Base-by-base conservation (phyloP, 2,329 filamentous ascomycete species). In the Botrytis paeoniae region DNA sequence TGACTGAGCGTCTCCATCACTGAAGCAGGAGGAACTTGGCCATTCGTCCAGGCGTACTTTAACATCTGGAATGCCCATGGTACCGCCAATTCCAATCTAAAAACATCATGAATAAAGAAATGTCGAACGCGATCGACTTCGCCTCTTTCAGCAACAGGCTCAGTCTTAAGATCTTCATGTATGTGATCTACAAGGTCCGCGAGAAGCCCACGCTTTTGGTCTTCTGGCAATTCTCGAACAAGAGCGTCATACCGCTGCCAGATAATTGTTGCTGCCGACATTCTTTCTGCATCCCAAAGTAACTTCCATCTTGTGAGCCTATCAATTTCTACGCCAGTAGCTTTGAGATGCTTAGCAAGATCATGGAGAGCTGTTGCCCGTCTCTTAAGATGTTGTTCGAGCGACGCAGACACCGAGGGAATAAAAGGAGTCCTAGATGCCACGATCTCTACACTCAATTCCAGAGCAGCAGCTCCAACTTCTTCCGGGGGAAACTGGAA, bases 241-340 rank as follows among this genome's bases (percentile, higher is more conserved):
- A 91, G 91, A 12, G 85, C 84, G 79, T 97, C 93, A 79, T 97
- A 94, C 70, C 89, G 86, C 75, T 90, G 90, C 94, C 95, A 98
- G 54, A 98, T 86, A 63, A 89, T 86, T 74, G 88, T 87, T 29
- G 94, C 93, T 51, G 94, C 93, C 61, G 92, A 89, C 83, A 98
- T 88, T 82, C 95, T 97, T 81, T 99, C 96, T 0, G 95, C 95
- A 79, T 95, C 91, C 86, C 91, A 93, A n/a, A 99, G 84, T 45
- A 99, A 83, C 75, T 88, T 86, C 94, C 95, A 98, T 77, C 90
- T 90, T 1, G 91, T 91, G 37, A 84, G 84, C 59, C 89, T 88
- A 75, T 92, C 89, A 9, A 98, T 81, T 4, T 89, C 84, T 39
- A 89, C 86, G 74, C 90, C 90, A 45, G 91, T 89, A 9, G 87